These are phyloP conservation scores for Podospora conica DNA, from an alignment of 495 filamentous ascomycete genomes.

Conservation along the genomic window DNA sequence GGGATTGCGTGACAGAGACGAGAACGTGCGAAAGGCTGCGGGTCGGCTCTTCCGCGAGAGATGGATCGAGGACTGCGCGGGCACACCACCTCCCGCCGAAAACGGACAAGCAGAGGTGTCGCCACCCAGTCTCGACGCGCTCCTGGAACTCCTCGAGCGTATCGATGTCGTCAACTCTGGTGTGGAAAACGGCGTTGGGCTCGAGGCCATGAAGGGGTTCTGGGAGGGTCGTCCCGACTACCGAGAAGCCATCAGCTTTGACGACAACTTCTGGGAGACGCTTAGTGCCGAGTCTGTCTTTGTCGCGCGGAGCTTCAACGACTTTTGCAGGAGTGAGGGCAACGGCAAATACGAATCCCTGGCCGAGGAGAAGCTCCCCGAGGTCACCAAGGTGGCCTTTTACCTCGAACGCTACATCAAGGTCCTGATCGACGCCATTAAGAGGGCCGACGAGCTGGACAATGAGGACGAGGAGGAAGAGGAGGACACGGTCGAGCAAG, in stretches of 20 bases:
- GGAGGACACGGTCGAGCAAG: slow-evolving; percentile 74
- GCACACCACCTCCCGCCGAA: slow-evolving; percentile 46
- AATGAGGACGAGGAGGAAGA: slow-evolving; percentile 50
- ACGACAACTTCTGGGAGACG: slow-evolving; percentile 81
- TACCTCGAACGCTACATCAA: slow-evolving; percentile 74
- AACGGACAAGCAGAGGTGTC: slow-evolving; percentile 45
- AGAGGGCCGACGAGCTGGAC: slow-evolving; percentile 48
- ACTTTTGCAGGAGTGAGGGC: slow-evolving; percentile 70
- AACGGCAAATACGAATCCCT: slow-evolving; percentile 64
- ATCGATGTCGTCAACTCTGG: slow-evolving; percentile 90
- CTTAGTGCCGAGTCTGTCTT: slow-evolving; percentile 83
- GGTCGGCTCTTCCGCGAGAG: slow-evolving; percentile 84
- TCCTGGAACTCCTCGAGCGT: slow-evolving; percentile 87
- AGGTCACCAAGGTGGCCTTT: slow-evolving; percentile 82
- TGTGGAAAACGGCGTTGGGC: slow-evolving; percentile 78
- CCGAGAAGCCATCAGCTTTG: slow-evolving; percentile 69
- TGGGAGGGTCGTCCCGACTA: slow-evolving; percentile 95
- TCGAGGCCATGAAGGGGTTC: slow-evolving; percentile 90
- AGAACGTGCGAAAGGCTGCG: slow-evolving; percentile 88
- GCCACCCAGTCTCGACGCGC: slow-evolving; percentile 61
- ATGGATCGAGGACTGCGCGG: slow-evolving; percentile 93
- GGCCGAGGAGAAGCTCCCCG: slow-evolving; percentile 88
- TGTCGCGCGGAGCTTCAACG: slow-evolving; percentile 83
- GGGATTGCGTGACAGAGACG: slow-evolving; percentile 91
- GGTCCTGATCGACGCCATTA: slow-evolving; percentile 63